Base-by-base conservation (phyloP, 495 filamentous ascomycete species). In the Trichoderma erinaceum region DNA sequence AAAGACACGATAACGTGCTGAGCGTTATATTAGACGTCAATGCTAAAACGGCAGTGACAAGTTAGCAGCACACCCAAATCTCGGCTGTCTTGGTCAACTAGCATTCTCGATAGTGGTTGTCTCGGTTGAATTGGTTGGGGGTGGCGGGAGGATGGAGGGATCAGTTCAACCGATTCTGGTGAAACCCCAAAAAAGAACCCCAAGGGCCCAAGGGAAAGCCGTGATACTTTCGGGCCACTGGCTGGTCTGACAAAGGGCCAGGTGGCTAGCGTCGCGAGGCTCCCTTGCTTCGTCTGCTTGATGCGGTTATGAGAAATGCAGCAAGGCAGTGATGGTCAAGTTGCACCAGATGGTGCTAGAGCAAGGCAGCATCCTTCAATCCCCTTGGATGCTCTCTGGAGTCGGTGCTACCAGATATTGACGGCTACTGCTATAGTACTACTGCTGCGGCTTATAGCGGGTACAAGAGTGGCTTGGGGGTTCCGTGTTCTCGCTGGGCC, bases 31-130 rank as follows among this genome's bases (percentile, higher is more conserved):
- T 38, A 5, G 35, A 38, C 35, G 8, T 7, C 5, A 6, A 4
- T n/a, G n/a, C n/a, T n/a, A n/a, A 38, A 0, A 38, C 35, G 35
- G 35, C 8, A 38, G 3, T 38, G 5, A 38, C 5, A 38, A 38
- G 10, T 29, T 61, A 10, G 56, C 56, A 29, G 56, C 56, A 61
- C 56, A 61, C 56, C 56, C 56, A 15, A 16, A 29, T 61, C 56
- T 18, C 56, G 56, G 56, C 56, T 61, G 35, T 61, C 25, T 7
- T 29, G 25, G 56, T 25, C 8, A 25, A 25, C 56, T 29, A 29
- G 29, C n/a, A 3, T 13, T 15, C 35, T 25, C 23, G 27, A 5
- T 13, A 29, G 56, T 32, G 16, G 56, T 61, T 25, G 56, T 29
- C 35, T 61, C 56, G 56, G 56, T 10, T 27, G 23, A 10, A 61